Conservation (phyloP, 805 yeast species). For the Kluyveromyces nonfermentans region DNA sequence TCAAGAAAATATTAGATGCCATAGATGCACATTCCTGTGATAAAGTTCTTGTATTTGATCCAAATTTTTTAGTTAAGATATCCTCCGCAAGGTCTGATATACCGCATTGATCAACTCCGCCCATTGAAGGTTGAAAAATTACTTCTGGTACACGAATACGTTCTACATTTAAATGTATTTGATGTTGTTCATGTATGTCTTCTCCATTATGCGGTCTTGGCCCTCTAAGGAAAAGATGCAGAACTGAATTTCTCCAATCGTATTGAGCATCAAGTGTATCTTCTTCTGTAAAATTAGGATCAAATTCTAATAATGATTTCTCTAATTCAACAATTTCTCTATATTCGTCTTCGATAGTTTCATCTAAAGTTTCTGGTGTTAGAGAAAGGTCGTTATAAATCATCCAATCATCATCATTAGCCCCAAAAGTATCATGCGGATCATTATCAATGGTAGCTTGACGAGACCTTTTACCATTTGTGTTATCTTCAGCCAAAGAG, state of each 20-base stretch:
- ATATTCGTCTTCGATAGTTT: conserved; percentile 67
- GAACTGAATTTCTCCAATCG: conserved; percentile 73
- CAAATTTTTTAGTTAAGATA: conserved; percentile 51
- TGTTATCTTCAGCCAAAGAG: conserved; percentile 65
- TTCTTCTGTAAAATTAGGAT: conserved; percentile 77
- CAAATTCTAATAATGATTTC: conserved; percentile 66
- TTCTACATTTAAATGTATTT: conserved; percentile 83
- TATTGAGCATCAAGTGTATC: conserved; percentile 73
- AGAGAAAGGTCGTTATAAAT: conserved; percentile 76
- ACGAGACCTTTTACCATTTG: conserved; percentile 37
- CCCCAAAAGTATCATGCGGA: conserved; percentile 90
- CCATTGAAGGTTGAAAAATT: conserved; percentile 83
- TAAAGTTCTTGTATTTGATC: conserved; percentile 43
- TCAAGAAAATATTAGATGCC: conserved; percentile 57
- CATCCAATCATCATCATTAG: conserved; percentile 93
- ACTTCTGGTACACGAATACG: conserved; percentile 89
- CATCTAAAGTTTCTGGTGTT: conserved; percentile 56
- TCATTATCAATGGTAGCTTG: conserved; percentile 75
- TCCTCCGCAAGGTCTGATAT: conserved; percentile 68
- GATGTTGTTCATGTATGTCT: conserved; percentile 78
- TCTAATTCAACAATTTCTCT: conserved; percentile 54
- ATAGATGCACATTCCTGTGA: conserved; percentile 16
- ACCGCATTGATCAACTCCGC: conserved; percentile 95
- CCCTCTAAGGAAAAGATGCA: conserved; percentile 84
- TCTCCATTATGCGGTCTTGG: conserved; percentile 80